These are phyloP conservation scores for Kondoa malvinella DNA, from an alignment of 768 basidiomycete species.

Conservation along the genomic window DNA sequence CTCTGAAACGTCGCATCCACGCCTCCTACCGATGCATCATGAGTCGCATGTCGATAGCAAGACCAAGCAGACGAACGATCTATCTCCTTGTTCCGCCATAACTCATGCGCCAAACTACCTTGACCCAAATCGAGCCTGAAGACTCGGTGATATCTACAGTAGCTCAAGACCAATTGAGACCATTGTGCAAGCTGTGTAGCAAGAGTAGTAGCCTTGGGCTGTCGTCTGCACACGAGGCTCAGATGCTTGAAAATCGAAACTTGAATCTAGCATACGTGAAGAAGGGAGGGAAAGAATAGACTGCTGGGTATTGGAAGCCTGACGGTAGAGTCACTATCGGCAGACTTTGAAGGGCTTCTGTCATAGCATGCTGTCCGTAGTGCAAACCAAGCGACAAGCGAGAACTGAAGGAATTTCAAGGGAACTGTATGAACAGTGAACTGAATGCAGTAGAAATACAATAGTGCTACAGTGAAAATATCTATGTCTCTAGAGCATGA, in stretches of 20 bases:
- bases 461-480: background rate
- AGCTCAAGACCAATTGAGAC: conserved; percentile 31
- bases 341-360: background rate
- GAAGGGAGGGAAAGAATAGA: background rate
- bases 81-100: conserved; percentile 30
- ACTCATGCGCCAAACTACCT: conserved; percentile 23
- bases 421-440: no score
- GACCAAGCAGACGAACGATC: conserved; percentile 25
- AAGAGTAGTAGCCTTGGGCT: conserved; percentile 33
- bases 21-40: background rate
- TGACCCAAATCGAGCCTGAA: conserved; percentile 27
- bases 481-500: background rate
- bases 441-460: no score
- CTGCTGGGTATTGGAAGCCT: background rate
- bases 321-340: background rate
- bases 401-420: no score
- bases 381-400: no score
- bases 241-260: background rate
- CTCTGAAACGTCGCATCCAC: background rate
- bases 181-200: conserved; percentile 33
- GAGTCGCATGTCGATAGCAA: background rate
- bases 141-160: conserved; percentile 28
- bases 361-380: background rate
- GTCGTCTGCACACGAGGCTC: conserved; percentile 30
- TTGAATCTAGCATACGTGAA: background rate